Base-by-base conservation (phyloP, 2,329 filamentous ascomycete species). In the Nannizziopsis arthrosporioides region DNA sequence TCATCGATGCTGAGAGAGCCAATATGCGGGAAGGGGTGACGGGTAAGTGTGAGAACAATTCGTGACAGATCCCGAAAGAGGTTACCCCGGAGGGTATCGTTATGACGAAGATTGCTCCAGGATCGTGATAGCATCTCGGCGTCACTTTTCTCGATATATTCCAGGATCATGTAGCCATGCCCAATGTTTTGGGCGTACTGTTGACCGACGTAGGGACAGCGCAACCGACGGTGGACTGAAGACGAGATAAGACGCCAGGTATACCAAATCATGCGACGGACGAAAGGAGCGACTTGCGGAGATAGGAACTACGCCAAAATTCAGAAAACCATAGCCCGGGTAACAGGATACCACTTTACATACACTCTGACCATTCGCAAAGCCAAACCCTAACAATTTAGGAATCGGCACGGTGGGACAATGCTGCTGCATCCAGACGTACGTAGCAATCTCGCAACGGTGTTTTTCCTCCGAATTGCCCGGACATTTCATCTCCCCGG, bases 1-100 rank as follows among this genome's bases (percentile, higher is more conserved):
- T 58, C 43, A 43, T 64, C 53, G 12, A 68, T 56, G n/a, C 52
- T 56, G 8, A 61, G 55, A 6, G 65, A 67, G 2, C 64, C 63
- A 43, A 68, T 67, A 6, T 55, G 54, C 6, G 59, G 59, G 6
- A 64, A 42, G 22, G 61, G 55, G 8, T 51, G 50, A 12, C 54
- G 50, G 3, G 47, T 47, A 5, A 59, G 11, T 32, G 46, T 49
- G 3, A 60, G 22, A 0, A 56, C 47, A 34, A 60, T 57, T 1
- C 49, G 50, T 10, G 54, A 53, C 10, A 57, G 41, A 37, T 43
- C 49, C 11, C 31, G 47, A 45, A 57, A 60, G 7, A 61, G 50
- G 41, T 57, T 61, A 2, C 27, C 50, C 11, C 57, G 46, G 18
- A 52, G 40, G 9, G 47, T 43, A 5, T 19, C 14, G 43, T 59